These are phyloP conservation scores for Selaginella moellendorffii DNA, from an alignment of 75 land plant species.

Conservation along the genomic window DNA sequence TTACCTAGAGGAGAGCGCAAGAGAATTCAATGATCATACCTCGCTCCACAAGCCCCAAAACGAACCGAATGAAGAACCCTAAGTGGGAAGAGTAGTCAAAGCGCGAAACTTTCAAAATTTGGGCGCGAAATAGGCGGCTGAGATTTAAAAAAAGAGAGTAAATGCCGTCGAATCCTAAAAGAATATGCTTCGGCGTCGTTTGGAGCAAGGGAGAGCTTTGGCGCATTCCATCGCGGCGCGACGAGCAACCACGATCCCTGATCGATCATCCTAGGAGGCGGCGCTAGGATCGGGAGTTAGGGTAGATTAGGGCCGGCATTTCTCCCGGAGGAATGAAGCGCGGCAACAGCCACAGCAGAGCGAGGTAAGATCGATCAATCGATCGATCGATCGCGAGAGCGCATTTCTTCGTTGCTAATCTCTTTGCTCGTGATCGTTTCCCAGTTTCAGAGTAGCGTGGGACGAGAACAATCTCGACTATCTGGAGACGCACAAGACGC, in stretches of 20 bases:
- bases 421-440: too few relatives aligned
- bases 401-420: too few relatives aligned
- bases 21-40: neutral
- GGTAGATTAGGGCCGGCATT: neutral
- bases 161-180: neutral
- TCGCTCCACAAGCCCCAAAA: neutral
- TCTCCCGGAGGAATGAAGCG: too few relatives aligned
- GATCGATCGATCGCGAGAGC: too few relatives aligned
- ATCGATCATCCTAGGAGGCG: too few relatives aligned
- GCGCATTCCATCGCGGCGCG: too few relatives aligned
- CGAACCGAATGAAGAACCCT: neutral
- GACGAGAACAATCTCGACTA: neutral
- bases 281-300: neutral
- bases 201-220: neutral
- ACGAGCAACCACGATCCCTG: too few relatives aligned
- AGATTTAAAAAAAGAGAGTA: neutral
- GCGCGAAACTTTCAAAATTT: neutral
- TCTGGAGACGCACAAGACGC: neutral
- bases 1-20: neutral
- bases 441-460: slow-evolving; percentile 9
- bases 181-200: neutral
- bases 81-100: too few relatives aligned
- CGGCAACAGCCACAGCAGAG: neutral
- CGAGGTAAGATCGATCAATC: too few relatives aligned
- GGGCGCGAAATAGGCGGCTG: neutral